phyloP scores from a whole-genome alignment of 2,329 filamentous ascomycete species.

The Sporothrix phasma region DNA sequence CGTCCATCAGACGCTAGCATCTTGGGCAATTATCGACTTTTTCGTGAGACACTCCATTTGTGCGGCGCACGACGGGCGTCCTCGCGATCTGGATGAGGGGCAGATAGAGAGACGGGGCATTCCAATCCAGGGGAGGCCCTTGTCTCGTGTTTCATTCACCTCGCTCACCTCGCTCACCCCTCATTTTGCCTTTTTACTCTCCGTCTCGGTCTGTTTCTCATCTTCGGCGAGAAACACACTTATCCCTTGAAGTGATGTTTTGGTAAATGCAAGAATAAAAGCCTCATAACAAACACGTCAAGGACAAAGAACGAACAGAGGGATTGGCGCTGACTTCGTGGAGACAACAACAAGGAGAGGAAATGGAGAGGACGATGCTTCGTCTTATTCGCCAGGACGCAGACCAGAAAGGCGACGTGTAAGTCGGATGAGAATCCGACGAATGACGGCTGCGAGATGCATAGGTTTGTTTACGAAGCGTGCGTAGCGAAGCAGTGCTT shows the following conservation, averaged over 20 bases:
- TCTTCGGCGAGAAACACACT: neutral
- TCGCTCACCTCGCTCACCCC: neutral
- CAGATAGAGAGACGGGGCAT: no score
- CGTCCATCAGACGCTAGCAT: neutral
- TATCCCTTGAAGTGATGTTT: neutral
- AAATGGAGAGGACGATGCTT: neutral
- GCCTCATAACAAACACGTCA: slow-evolving; percentile 1
- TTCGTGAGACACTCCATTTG: neutral
- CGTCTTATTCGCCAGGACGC: neutral
- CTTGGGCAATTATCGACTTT: neutral
- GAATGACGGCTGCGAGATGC: neutral
- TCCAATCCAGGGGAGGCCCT: neutral
- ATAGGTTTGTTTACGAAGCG: slow-evolving; percentile 7
- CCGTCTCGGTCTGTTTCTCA: neutral
- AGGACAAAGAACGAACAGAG: neutral
- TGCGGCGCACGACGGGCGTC: neutral
- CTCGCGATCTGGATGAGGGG: neutral
- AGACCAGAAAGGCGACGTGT: neutral
- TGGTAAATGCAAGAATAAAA: neutral
- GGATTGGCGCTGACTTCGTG: neutral
- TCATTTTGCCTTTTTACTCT: neutral
- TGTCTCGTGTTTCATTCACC: neutral
- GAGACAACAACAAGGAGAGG: neutral
- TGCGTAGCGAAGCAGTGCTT: neutral
- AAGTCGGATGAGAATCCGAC: neutral